These are phyloP conservation scores for Coemansia sp. DNA, from an alignment of 192 early-diverging fungal genomes.

Conservation along the genomic window DNA sequence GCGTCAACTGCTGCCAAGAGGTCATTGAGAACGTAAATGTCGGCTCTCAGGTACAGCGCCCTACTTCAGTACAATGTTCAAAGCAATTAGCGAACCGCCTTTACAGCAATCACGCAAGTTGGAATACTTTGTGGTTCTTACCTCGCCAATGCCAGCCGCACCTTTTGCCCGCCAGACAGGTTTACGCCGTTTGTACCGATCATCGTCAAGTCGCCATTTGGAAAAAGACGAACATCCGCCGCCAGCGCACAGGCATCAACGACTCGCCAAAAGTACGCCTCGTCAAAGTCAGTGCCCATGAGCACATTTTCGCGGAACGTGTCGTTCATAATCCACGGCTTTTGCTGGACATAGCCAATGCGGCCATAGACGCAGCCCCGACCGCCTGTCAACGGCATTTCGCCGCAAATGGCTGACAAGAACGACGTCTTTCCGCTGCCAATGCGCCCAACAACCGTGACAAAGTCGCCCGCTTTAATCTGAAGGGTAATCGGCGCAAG, in stretches of 20 bases:
- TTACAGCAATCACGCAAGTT: background rate
- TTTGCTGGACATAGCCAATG: slow-evolving; percentile 47
- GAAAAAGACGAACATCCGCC: slow-evolving; percentile 20
- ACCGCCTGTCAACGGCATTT: slow-evolving; percentile 76
- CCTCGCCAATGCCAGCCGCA: slow-evolving; percentile 61
- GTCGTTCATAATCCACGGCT: slow-evolving; percentile 38
- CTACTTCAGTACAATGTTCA: slow-evolving; percentile 16
- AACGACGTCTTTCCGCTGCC: slow-evolving; percentile 73
- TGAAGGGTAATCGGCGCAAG: slow-evolving; percentile 58
- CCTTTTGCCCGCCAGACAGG: slow-evolving; percentile 63
- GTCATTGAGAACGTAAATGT: slow-evolving; percentile 69
- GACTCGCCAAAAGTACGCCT: slow-evolving; percentile 17
- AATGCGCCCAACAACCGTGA: slow-evolving; percentile 79
- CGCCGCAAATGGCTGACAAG: slow-evolving; percentile 67
- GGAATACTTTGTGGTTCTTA: background rate
- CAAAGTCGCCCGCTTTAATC: slow-evolving; percentile 65
- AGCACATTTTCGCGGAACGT: slow-evolving; percentile 53
- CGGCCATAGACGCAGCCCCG: slow-evolving; percentile 65
- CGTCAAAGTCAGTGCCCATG: slow-evolving; percentile 38
- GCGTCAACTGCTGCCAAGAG: slow-evolving; percentile 67
- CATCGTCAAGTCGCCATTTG: slow-evolving; percentile 46
- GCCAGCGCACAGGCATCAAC: slow-evolving; percentile 30
- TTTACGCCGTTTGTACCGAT: slow-evolving; percentile 60
- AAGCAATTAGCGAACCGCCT: background rate
- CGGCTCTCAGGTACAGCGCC: slow-evolving; percentile 62